Conservation (phyloP, 352 stramenopile species). For the Phytophthora macrochlamydospora region DNA sequence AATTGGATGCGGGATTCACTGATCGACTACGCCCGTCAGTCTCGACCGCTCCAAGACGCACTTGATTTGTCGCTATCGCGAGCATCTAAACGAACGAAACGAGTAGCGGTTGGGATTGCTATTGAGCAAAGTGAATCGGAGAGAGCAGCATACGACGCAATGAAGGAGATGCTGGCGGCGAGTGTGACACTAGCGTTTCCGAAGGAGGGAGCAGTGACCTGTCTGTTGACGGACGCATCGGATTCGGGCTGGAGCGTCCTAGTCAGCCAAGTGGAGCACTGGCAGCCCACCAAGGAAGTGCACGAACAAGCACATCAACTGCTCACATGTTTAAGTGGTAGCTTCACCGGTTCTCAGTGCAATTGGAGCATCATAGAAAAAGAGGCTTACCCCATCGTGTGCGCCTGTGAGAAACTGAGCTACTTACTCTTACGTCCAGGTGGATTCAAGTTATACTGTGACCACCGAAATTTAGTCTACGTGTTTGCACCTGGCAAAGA, state of each 20-base stretch:
- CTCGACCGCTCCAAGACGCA: constrained; percentile 4
- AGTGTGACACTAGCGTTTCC: constrained; percentile 12
- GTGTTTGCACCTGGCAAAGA: constrained; percentile 6
- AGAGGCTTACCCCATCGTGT: background rate
- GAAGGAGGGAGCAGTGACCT: constrained; percentile 13
- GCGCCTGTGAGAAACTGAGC: background rate
- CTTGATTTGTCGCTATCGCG: background rate
- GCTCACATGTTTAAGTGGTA: constrained; percentile 10
- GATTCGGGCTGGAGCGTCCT: constrained; percentile 1
- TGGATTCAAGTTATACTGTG: background rate
- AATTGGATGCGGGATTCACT: constrained; percentile 16
- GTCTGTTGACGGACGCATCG: constrained; percentile 6
- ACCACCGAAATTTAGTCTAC: constrained; percentile 5
- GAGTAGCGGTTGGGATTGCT: constrained; percentile 8
- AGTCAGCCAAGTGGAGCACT: constrained; percentile 5
- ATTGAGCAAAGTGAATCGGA: constrained; percentile 9
- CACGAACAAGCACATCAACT: constrained; percentile 12
- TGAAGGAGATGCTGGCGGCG: constrained; percentile 16
- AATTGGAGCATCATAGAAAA: constrained; percentile 20
- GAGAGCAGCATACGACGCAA: constrained; percentile 2
- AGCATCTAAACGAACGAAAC: constrained; percentile 4
- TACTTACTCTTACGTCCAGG: background rate
- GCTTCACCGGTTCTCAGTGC: constrained; percentile 9
- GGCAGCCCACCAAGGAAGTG: background rate
- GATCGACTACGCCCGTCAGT: constrained; percentile 6